phyloP scores from a whole-genome alignment of 768 basidiomycete genomes.

The Mycena venus region DNA sequence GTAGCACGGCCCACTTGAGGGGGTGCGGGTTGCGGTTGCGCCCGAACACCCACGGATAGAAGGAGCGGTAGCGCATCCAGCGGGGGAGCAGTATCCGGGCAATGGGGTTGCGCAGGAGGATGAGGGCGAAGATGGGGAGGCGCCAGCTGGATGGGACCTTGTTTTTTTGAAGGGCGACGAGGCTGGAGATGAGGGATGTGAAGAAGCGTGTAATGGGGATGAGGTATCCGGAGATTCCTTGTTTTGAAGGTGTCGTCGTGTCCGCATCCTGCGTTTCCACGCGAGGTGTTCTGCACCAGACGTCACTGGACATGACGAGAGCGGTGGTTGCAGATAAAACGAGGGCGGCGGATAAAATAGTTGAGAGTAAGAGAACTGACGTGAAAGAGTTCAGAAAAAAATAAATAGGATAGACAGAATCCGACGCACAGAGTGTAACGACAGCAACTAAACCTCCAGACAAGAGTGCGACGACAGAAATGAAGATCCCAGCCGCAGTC shows the following conservation, averaged over 20 bases:
- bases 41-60: neutral
- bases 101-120: neutral
- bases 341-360: neutral
- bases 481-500: neutral
- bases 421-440: neutral
- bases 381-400: neutral
- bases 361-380: neutral
- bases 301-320: neutral
- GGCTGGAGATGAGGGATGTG: too few relatives aligned
- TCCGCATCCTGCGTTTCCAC: neutral
- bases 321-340: neutral
- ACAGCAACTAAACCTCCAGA: neutral
- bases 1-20: neutral
- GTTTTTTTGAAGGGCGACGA: neutral
- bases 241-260: neutral
- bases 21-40: neutral
- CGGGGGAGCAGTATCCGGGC: conserved; percentile 1
- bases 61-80: neutral
- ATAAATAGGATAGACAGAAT: neutral
- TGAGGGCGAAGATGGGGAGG: neutral
- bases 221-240: neutral
- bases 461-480: neutral
- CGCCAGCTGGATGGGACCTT: neutral
- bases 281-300: neutral
- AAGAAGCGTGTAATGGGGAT: neutral